Percentiles rank a stretch among this genome's conserved stretches.
phyloP scores from a whole-genome alignment of 1,284 basidiomycete genomes.

The Irpex sp. region DNA sequence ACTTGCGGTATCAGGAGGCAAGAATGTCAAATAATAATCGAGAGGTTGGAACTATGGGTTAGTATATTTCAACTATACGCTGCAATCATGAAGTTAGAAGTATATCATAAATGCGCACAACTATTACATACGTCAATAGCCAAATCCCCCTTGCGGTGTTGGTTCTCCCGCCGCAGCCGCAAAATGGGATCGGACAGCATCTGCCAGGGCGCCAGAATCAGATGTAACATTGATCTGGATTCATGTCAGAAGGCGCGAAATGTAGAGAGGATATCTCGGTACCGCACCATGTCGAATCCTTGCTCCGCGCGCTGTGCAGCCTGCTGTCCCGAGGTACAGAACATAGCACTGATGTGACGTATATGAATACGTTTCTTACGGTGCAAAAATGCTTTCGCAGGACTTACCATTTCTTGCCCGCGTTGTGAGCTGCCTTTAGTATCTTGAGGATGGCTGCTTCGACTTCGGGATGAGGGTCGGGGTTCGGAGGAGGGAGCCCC shows the following conservation, averaged over 20 bases:
- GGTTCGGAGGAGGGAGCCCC: slow-evolving; percentile 55
- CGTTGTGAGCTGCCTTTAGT: slow-evolving; percentile 46
- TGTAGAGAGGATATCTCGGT: neutral
- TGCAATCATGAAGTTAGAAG: too few relatives aligned
- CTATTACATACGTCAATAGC: slow-evolving; percentile 1
- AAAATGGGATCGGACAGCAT: slow-evolving; percentile 33
- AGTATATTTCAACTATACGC: too few relatives aligned
- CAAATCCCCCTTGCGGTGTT: neutral
- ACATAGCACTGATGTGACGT: slow-evolving; percentile 20
- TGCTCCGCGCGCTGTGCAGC: slow-evolving; percentile 35
- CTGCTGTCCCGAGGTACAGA: slow-evolving; percentile 35
- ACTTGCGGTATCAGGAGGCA: too few relatives aligned
- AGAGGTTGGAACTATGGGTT: too few relatives aligned
- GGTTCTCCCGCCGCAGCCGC: slow-evolving; percentile 25
- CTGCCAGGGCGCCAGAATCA: slow-evolving; percentile 44
- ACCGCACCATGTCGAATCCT: slow-evolving; percentile 37
- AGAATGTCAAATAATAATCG: too few relatives aligned
- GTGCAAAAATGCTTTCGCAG: neutral
- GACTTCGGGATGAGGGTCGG: slow-evolving; percentile 59
- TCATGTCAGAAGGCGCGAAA: neutral
- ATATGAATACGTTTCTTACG: neutral
- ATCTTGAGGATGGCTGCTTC: slow-evolving; percentile 61
- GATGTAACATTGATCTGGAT: slow-evolving; percentile 48
- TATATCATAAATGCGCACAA: neutral
- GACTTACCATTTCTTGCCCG: slow-evolving; percentile 64